These are phyloP conservation scores for Posidonia australis DNA, from an alignment of 106 monocot species.

Conservation along the genomic window DNA sequence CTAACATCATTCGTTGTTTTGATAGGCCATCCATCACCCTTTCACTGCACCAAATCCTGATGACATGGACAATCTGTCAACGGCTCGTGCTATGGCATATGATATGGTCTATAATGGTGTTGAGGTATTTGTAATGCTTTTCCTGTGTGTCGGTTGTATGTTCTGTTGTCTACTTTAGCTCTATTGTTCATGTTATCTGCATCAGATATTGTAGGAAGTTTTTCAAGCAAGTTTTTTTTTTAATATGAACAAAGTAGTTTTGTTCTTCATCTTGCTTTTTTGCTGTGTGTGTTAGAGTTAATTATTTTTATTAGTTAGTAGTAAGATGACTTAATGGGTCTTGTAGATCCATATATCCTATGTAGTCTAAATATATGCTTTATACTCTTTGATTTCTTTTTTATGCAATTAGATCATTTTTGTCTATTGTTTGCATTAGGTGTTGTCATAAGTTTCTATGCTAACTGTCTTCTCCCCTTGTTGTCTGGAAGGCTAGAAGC, in stretches of 20 bases:
- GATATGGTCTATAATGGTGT: constrained; percentile 99
- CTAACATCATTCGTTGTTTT: not conserved
- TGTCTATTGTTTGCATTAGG: too few relatives aligned
- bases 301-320: too few relatives aligned
- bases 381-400: too few relatives aligned
- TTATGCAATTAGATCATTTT: too few relatives aligned
- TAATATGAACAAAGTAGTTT: not conserved
- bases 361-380: too few relatives aligned
- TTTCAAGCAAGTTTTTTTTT: not conserved
- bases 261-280: not conserved
- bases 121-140: constrained; percentile 39
- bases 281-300: too few relatives aligned
- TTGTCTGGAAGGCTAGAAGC: too few relatives aligned
- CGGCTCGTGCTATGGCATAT: constrained; percentile 92
- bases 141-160: not conserved
- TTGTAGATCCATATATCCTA: too few relatives aligned
- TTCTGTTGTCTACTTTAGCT: not conserved
- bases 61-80: constrained; percentile 72
- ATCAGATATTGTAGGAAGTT: not conserved
- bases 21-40: constrained; percentile 88
- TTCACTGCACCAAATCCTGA: constrained; percentile 96
- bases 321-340: too few relatives aligned
- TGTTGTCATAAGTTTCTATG: too few relatives aligned
- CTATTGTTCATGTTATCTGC: not conserved
- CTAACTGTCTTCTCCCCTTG: too few relatives aligned